Conservation (phyloP, 1,284 basidiomycete genomes). For the Leccinum pachyderme region DNA sequence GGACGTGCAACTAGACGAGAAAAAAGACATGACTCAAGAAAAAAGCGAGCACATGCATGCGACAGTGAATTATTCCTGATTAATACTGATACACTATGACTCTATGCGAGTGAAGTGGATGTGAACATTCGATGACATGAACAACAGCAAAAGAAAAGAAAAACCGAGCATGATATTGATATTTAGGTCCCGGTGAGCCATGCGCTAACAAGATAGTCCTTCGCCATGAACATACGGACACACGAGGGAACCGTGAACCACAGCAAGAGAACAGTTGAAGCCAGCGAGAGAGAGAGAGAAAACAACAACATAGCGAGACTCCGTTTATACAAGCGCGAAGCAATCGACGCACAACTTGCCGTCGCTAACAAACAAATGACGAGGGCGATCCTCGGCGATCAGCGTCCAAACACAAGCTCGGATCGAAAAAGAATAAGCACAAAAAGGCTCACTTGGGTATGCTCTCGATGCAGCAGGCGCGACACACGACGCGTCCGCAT, state of each 20-base stretch:
- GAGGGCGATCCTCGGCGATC: slow-evolving; percentile 2
- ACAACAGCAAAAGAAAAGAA: background rate
- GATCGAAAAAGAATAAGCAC: background rate
- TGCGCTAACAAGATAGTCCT: background rate
- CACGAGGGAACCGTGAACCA: background rate
- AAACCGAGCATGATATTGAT: background rate
- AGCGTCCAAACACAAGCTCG: slow-evolving; percentile 1
- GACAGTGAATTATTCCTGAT: background rate
- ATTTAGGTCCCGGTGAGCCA: no score
- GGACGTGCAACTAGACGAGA: background rate
- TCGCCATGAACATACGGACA: background rate
- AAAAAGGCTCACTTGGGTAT: slow-evolving; percentile 22
- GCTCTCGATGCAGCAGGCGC: slow-evolving; percentile 30
- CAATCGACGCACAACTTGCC: slow-evolving; percentile 33
- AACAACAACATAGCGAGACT: background rate
- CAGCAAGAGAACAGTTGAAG: background rate
- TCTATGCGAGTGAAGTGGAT: slow-evolving; percentile 2
- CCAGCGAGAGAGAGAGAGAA: background rate
- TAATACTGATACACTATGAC: slow-evolving; percentile 14
- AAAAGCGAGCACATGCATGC: background rate
- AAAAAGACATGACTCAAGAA: background rate
- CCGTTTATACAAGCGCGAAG: slow-evolving; percentile 22
- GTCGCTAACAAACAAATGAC: slow-evolving; percentile 17
- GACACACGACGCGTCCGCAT: slow-evolving; percentile 30
- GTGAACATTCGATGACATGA: slow-evolving; percentile 5